Conservation (phyloP, 2,329 filamentous ascomycete species). For the Penicillium concentricum region DNA sequence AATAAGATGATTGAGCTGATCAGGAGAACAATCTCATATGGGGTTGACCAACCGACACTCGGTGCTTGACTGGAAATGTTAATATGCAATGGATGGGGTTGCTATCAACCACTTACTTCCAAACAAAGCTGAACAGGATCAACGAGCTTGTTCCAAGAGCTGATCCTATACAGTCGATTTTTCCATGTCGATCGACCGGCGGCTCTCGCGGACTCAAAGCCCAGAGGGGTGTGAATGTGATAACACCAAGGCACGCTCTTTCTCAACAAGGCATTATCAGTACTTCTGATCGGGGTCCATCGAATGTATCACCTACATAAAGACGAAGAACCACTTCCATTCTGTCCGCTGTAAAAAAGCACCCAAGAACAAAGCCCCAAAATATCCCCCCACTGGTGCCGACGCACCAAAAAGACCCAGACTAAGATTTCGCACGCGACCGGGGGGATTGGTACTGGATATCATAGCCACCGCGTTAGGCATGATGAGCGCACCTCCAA, state of each 20-base stretch:
- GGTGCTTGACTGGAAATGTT: constrained; percentile 41
- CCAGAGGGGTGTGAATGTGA: constrained; percentile 26
- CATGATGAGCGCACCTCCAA: constrained; percentile 54
- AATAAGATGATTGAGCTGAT: constrained; percentile 40
- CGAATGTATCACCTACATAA: constrained; percentile 29
- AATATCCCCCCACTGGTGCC: constrained; percentile 48
- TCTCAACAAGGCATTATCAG: neutral
- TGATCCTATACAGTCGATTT: constrained; percentile 44
- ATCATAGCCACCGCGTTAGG: constrained; percentile 55
- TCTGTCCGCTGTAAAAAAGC: constrained; percentile 37
- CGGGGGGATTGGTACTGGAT: constrained; percentile 49
- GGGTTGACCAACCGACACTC: constrained; percentile 45
- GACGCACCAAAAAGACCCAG: constrained; percentile 50
- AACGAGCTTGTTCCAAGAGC: constrained; percentile 41
- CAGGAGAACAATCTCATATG: constrained; percentile 45
- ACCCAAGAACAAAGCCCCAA: constrained; percentile 44
- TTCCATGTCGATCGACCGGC: constrained; percentile 38
- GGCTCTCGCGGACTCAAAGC: constrained; percentile 29
- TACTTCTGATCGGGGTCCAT: neutral
- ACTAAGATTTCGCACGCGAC: constrained; percentile 46
- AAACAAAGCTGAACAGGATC: constrained; percentile 53
- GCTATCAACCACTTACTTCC: constrained; percentile 44
- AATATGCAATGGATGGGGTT: neutral
- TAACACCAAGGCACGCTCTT: constrained; percentile 25
- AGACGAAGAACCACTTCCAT: constrained; percentile 47